These are phyloP conservation scores for Scheffersomyces amazonensis DNA, from an alignment of 805 yeast genomes.

Conservation along the genomic window DNA sequence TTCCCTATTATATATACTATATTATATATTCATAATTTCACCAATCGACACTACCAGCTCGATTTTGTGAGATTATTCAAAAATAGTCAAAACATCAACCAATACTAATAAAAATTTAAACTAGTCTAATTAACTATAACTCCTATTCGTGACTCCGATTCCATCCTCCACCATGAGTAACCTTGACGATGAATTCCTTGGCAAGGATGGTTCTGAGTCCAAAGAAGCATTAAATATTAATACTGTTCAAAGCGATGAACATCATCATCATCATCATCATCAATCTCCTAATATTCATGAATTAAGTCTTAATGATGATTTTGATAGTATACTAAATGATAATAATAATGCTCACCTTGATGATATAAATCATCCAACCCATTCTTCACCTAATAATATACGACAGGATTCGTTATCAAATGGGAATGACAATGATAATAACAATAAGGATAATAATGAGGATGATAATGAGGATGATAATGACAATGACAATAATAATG, in stretches of 20 bases:
- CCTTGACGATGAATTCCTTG: neutral
- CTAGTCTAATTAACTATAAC: no score
- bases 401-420: neutral
- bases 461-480: no score
- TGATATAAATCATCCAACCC: no score
- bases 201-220: neutral
- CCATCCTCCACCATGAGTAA: neutral
- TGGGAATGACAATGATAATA: no score
- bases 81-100: no score
- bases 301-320: constrained; percentile 11
- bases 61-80: neutral
- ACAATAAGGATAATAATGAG: no score
- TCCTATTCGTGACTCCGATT: no score
- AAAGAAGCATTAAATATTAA: neutral
- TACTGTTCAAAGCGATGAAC: neutral
- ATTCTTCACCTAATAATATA: neutral
- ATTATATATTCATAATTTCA: no score
- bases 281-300: constrained; percentile 1
- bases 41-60: neutral
- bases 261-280: neutral
- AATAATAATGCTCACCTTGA: neutral
- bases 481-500: no score
- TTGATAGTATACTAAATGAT: constrained; percentile 8
- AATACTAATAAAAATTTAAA: no score
- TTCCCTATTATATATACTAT: no score